These are phyloP conservation scores for Pichia inconspicua DNA, from an alignment of 1,139 yeast species.

Conservation along the genomic window DNA sequence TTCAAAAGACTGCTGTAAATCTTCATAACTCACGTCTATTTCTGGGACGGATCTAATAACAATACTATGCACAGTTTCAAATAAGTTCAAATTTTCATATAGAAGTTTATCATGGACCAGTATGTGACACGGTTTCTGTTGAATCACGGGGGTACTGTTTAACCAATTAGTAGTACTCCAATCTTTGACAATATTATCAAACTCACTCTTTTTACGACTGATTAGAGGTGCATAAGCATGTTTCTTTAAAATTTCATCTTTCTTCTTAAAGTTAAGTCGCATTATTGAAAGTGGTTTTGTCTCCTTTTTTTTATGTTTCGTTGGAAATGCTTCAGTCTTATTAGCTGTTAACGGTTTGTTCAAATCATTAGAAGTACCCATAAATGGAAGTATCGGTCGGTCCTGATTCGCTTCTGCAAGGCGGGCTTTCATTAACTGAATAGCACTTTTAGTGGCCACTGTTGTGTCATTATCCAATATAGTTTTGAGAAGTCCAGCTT, in stretches of 20 bases:
- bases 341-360: neutral
- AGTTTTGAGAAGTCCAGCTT: neutral
- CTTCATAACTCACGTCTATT: neutral
- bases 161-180: conserved; percentile 22
- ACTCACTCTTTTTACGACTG: conserved; percentile 7
- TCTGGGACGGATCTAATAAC: conserved; percentile 1
- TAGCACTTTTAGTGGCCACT: neutral
- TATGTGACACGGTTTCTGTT: conserved; percentile 20
- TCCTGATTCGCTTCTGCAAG: neutral
- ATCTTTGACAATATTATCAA: conserved; percentile 19
- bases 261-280: neutral
- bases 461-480: neutral
- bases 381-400: neutral
- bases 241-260: neutral
- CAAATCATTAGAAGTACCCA: neutral
- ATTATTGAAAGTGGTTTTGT: neutral
- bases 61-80: conserved; percentile 11
- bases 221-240: neutral
- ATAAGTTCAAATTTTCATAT: conserved; percentile 15
- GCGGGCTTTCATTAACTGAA: neutral
- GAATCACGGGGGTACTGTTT: conserved; percentile 13
- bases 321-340: neutral
- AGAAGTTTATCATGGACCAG: conserved; percentile 23
- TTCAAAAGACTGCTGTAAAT: conserved; percentile 5
- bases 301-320: neutral